Percentiles rank a stretch among this genome's conserved stretches.
Conservation (phyloP, 805 yeast species). For the Kodamaea hsintzibuensis region DNA sequence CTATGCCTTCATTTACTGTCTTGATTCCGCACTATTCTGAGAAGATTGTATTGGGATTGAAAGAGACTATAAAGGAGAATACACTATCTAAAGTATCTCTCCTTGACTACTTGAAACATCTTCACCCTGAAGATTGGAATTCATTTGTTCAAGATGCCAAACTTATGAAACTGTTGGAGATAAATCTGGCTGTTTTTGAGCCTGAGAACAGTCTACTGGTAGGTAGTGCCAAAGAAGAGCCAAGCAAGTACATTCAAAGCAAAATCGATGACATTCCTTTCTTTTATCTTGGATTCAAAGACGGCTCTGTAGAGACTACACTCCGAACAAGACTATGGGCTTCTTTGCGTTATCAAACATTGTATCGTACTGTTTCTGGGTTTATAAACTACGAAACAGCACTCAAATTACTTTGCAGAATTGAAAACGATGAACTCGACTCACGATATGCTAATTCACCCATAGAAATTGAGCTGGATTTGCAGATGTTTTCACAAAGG, state of each 20-base stretch:
- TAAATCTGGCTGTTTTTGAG: not conserved
- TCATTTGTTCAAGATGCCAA: constrained; percentile 78
- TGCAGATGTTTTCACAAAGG: constrained; percentile 50
- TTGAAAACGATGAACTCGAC: constrained; percentile 51
- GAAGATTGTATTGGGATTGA: constrained; percentile 44
- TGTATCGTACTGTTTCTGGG: constrained; percentile 81
- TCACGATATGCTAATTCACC: not conserved
- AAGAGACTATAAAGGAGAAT: constrained; percentile 49
- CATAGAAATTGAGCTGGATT: constrained; percentile 7
- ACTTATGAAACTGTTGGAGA: constrained; percentile 23
- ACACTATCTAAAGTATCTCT: constrained; percentile 52
- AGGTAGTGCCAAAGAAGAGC: constrained; percentile 7
- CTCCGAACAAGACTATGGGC: constrained; percentile 86
- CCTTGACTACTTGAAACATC: constrained; percentile 74
- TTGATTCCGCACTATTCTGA: constrained; percentile 55
- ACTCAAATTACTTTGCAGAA: constrained; percentile 62
- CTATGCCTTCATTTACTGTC: constrained; percentile 54
- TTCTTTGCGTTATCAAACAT: constrained; percentile 77
- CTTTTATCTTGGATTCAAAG: constrained; percentile 71
- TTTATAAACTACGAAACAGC: constrained; percentile 79
- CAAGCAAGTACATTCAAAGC: not conserved
- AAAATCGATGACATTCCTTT: constrained; percentile 59
- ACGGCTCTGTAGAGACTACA: constrained; percentile 60
- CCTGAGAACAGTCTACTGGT: not conserved
- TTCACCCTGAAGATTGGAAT: constrained; percentile 78